Percentiles rank a stretch among this genome's conserved stretches.
phyloP scores from a whole-genome alignment of 1,284 basidiomycete species.

The Bjerkandera adusta region DNA sequence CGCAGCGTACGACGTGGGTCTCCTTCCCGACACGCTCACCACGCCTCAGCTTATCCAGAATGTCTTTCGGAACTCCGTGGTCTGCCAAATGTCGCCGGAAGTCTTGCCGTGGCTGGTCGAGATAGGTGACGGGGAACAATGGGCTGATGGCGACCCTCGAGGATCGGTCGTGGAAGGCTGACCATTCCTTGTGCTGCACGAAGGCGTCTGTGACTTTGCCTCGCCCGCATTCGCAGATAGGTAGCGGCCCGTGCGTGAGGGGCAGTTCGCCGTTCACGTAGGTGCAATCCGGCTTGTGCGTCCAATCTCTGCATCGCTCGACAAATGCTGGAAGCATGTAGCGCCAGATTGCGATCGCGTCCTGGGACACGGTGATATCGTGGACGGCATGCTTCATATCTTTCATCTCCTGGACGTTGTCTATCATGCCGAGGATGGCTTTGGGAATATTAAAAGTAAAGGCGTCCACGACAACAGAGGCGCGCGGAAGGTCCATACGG shows the following conservation, averaged over 20 bases:
- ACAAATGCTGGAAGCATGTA: conserved; percentile 42
- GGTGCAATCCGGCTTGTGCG: conserved; percentile 43
- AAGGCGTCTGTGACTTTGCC: conserved; percentile 33
- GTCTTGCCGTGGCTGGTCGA: conserved; percentile 32
- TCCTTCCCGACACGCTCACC: not conserved
- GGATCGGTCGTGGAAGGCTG: conserved; percentile 34
- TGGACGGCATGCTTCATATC: not conserved
- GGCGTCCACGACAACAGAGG: conserved; percentile 43
- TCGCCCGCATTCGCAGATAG: conserved; percentile 31
- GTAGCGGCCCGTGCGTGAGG: conserved; percentile 26
- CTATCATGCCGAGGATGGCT: conserved; percentile 17
- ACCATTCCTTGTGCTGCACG: conserved; percentile 29
- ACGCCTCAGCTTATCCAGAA: not conserved
- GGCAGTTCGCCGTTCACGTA: too few species aligned
- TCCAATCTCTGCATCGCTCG: conserved; percentile 54
- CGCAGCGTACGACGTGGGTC: not conserved
- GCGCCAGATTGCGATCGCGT: conserved; percentile 43
- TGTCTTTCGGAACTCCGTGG: not conserved
- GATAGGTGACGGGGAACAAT: conserved; percentile 43
- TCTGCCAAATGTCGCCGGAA: not conserved
- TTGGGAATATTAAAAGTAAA: conserved; percentile 38
- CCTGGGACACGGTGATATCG: conserved; percentile 17
- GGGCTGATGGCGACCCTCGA: conserved; percentile 48
- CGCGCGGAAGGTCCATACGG: conserved; percentile 40
- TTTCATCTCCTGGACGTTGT: too few species aligned